Base-by-base conservation (phyloP, 768 basidiomycete genomes). In the Kwoniella pini region DNA sequence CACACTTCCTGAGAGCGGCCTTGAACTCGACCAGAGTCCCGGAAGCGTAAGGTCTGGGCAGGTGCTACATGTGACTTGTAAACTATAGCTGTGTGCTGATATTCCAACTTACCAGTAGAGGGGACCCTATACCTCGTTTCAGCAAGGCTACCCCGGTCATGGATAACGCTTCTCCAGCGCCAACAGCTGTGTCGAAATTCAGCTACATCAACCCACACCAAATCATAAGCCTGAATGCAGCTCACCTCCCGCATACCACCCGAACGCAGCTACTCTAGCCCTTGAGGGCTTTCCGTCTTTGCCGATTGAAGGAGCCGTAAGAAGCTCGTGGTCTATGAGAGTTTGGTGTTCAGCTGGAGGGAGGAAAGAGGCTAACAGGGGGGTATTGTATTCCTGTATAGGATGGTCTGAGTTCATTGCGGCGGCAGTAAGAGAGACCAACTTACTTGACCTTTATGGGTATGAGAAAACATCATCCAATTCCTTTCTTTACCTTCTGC, bases 381-480 rank as follows among this genome's bases (percentile, higher is more conserved):
- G 84, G 72, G 87, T 89, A 69, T 95, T 96, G 79, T 94, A 94
- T 5, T 81, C 77, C 77, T 95, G 90, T 57, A 24, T 57, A 50
- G 24, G 33, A 33, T 38, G 57, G 48, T 40, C 33, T 57, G 38
- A 38, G 12, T 42, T 24, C 10, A 15, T 40, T 27, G 27, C 22
- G 39, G 13, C 3, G 4, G 27, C 21, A 54, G 15, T 26, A n/a
- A 45, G 10, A 33, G 4, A 13, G 9, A 19, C 22, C 22, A 3
- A 59, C 64, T 49, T 28, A 77, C 71, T 46, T 73, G 71, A n/a
- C 77, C 76, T 54, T 94, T 95, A 55, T 85, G 84, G 0, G 92
- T 94, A 74, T 94, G 92, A 28, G 89, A 91, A 82, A 96, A 95
- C 87, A 93, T 91, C 56, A 94, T 78, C 68, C 93, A 87, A 0